Evolutionary conservation across 129 eudicot species (phyloP).

Genomic region (Centella asiatica): DNA sequence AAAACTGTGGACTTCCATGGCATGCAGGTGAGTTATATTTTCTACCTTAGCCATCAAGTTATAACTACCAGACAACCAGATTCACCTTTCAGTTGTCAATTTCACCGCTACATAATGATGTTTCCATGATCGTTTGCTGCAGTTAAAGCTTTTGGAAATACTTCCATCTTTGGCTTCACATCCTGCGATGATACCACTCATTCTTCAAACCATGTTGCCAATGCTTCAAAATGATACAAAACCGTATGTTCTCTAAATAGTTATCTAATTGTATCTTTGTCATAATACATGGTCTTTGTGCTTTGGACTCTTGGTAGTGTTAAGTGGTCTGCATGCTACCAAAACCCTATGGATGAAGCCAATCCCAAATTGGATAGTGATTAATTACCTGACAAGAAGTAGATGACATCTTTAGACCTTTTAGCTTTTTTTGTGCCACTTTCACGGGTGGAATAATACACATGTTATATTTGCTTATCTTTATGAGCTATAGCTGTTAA

Average conservation of each 20-base stretch:
- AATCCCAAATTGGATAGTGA: neutral
- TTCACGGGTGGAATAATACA: neutral
- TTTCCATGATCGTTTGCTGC: conserved; percentile 22
- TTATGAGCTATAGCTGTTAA: neutral
- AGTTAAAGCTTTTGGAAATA: conserved; percentile 71
- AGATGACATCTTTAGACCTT: too few species aligned
- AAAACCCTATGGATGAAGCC: neutral
- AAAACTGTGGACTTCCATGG: conserved; percentile 32
- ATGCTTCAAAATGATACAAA: conserved; percentile 78
- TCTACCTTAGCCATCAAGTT: neutral
- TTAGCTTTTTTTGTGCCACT: too few species aligned
- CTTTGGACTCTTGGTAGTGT: too few species aligned
- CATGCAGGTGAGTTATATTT: conserved; percentile 49
- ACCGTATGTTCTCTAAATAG: conserved; percentile 45
- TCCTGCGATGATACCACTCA: conserved; percentile 75
- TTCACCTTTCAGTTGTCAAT: conserved; percentile 7
- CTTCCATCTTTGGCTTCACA: conserved; percentile 82
- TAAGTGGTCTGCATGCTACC: neutral
- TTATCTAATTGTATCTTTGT: neutral
- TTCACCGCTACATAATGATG: neutral
- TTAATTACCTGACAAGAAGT: too few species aligned
- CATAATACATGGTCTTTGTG: neutral
- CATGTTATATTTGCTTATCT: neutral
- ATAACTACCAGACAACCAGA: neutral
- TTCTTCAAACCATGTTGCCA: conserved; percentile 79